phyloP scores from a whole-genome alignment of 495 filamentous ascomycete species.

The Jackrogersella multiformis region DNA sequence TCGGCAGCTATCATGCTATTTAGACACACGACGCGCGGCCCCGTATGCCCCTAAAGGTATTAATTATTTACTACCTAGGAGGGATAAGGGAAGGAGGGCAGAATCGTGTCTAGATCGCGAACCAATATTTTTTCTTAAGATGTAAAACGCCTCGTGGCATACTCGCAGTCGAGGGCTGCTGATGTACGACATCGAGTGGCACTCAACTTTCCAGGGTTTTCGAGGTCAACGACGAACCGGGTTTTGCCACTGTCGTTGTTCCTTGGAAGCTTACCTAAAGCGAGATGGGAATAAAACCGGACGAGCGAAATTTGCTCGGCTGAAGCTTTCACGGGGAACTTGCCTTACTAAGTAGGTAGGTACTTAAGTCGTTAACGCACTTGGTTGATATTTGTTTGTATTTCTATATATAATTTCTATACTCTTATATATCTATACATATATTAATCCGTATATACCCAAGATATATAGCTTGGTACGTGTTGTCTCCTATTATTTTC shows the following conservation, averaged over 20 bases:
- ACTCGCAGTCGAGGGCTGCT: slow-evolving; percentile 1
- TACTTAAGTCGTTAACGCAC: not conserved
- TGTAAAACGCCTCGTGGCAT: slow-evolving; percentile 16
- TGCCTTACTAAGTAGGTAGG: not conserved
- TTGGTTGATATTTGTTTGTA: not conserved
- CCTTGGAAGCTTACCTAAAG: slow-evolving; percentile 9
- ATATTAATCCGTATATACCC: not conserved
- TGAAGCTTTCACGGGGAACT: slow-evolving; percentile 8
- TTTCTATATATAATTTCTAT: no score
- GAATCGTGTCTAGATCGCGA: not conserved
- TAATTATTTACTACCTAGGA: not conserved
- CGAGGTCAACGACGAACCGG: not conserved
- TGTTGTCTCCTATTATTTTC: slow-evolving; percentile 32
- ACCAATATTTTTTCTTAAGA: slow-evolving; percentile 25
- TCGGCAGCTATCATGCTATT: slow-evolving; percentile 33
- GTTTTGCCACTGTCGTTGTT: not conserved
- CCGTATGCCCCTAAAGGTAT: slow-evolving; percentile 8
- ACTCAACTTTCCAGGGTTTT: not conserved
- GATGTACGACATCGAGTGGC: slow-evolving; percentile 9
- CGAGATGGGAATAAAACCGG: slow-evolving; percentile 2
- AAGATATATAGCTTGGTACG: slow-evolving; percentile 18
- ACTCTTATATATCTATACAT: no score
- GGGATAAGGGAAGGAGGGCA: not conserved
- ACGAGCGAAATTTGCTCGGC: not conserved
- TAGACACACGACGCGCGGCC: slow-evolving; percentile 38